A percentile compares a stretch with the other conserved stretches of the same genome.
Evolutionary conservation across 23 red algal species (phyloP).

Genomic region (Porphyridium purpureum): DNA sequence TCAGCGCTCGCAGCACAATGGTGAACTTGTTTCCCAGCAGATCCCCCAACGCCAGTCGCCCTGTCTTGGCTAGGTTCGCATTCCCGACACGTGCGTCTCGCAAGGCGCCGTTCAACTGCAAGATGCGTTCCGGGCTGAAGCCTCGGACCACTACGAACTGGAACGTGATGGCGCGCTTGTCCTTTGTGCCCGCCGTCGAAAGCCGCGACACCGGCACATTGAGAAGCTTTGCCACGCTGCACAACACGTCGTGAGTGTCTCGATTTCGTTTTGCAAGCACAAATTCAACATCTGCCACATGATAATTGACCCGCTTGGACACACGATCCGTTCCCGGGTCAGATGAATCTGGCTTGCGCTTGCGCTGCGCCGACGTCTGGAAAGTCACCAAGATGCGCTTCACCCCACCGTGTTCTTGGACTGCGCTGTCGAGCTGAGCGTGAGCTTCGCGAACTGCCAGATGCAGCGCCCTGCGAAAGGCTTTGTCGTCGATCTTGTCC

Average conservation of each 20-base stretch:
- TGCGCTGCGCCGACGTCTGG: no score
- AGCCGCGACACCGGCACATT: slow-evolving; percentile 17
- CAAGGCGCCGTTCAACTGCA: slow-evolving; percentile 12
- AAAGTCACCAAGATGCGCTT: no score
- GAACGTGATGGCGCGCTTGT: slow-evolving; percentile 78
- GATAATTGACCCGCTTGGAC: no score
- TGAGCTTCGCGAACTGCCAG: no score
- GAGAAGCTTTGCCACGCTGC: slow-evolving; percentile 19
- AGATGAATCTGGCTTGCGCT: no score
- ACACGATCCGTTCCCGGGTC: no score
- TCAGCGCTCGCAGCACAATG: slow-evolving; percentile 26
- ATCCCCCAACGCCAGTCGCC: no score
- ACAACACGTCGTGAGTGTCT: slow-evolving; percentile 59
- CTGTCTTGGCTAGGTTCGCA: background rate
- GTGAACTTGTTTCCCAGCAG: slow-evolving; percentile 76
- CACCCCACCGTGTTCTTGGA: no score
- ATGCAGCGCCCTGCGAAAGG: no score
- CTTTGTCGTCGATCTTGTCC: no score
- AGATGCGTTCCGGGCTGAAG: slow-evolving; percentile 17
- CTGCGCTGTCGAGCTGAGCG: no score
- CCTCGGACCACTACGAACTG: slow-evolving; percentile 61
- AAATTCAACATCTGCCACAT: no score
- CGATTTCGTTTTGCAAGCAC: slow-evolving; percentile 69
- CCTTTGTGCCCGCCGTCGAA: slow-evolving; percentile 79
- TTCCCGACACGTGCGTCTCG: background rate